These are phyloP conservation scores for Viola odorata DNA, from an alignment of 345 rosid genomes.

Conservation along the genomic window DNA sequence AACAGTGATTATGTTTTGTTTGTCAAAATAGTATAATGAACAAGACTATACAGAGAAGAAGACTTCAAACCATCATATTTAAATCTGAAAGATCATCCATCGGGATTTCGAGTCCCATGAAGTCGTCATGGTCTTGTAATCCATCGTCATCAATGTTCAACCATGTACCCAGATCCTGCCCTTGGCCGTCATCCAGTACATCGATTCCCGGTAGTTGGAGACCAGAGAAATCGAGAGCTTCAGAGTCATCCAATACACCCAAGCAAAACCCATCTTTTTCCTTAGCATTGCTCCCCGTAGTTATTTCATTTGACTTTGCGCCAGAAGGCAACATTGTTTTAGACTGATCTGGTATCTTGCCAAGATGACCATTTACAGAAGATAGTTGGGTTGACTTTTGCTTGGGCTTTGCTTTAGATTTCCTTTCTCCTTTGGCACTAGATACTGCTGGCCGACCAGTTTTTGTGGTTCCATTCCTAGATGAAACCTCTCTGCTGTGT, in stretches of 20 bases:
- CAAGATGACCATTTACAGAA: conserved; percentile 66
- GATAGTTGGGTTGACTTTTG: conserved; percentile 79
- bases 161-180: conserved; percentile 88
- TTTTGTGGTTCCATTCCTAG: conserved; percentile 70
- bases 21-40: conserved; percentile 70
- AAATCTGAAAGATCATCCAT: conserved; percentile 98
- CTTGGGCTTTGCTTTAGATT: conserved; percentile 81
- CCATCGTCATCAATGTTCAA: conserved; percentile 90
- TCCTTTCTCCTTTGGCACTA: conserved; percentile 79
- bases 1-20: conserved; percentile 37
- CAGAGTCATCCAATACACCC: conserved; percentile 61
- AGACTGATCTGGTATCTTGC: conserved; percentile 55
- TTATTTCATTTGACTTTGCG: conserved; percentile 41
- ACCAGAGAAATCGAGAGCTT: conserved; percentile 48
- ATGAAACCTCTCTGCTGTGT: conserved; percentile 55
- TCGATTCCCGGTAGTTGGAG: conserved; percentile 67
- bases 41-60: conserved; percentile 70
- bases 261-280: conserved; percentile 47
- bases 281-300: conserved; percentile 43
- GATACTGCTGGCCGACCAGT: conserved; percentile 66
- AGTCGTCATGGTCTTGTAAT: conserved; percentile 73
- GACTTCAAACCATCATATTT: conserved; percentile 90
- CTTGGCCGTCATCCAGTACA: conserved; percentile 52
- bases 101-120: conserved; percentile 95
- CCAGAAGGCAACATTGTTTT: conserved; percentile 39